A percentile compares a stretch with the other conserved stretches of the same genome.
These are phyloP conservation scores for Eucalyptus tenuipes DNA, from an alignment of 345 rosid genomes.

Conservation along the genomic window DNA sequence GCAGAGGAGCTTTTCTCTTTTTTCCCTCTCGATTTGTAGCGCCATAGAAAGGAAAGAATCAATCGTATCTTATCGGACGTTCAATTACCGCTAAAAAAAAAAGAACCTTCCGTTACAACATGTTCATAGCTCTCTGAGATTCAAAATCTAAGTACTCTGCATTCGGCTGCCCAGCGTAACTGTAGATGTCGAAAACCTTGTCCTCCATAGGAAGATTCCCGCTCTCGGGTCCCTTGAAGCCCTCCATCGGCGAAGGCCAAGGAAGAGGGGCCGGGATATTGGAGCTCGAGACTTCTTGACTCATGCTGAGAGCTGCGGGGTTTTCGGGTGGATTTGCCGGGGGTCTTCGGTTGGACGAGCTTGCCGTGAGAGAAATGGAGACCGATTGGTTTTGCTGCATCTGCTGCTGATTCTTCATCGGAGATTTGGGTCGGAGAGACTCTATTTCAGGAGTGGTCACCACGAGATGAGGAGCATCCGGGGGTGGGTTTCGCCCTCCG, in stretches of 20 bases:
- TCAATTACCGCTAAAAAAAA: background rate
- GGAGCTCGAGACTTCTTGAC: slow-evolving; percentile 56
- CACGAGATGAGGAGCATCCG: slow-evolving; percentile 82
- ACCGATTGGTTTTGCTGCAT: slow-evolving; percentile 39
- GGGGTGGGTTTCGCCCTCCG: slow-evolving; percentile 93
- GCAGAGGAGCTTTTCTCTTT: background rate
- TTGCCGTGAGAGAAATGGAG: slow-evolving; percentile 48
- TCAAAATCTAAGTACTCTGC: slow-evolving; percentile 37
- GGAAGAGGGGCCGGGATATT: slow-evolving; percentile 51
- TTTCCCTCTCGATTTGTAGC: background rate
- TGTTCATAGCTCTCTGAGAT: slow-evolving; percentile 31
- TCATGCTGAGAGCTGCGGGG: slow-evolving; percentile 26
- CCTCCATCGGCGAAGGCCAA: slow-evolving; percentile 53
- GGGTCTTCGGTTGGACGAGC: slow-evolving; percentile 50
- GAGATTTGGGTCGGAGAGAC: slow-evolving; percentile 85
- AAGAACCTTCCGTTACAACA: slow-evolving; percentile 12
- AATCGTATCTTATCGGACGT: background rate
- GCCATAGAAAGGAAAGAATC: background rate
- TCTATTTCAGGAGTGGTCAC: slow-evolving; percentile 85
- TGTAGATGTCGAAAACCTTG: slow-evolving; percentile 39
- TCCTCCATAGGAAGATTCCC: slow-evolving; percentile 21
- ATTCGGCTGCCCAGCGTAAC: slow-evolving; percentile 26
- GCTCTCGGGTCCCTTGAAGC: slow-evolving; percentile 49
- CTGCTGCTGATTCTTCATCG: slow-evolving; percentile 95
- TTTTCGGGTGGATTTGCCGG: slow-evolving; percentile 71